These are phyloP conservation scores for Aphanomyces astaci DNA, from an alignment of 352 stramenopile species.

Conservation along the genomic window DNA sequence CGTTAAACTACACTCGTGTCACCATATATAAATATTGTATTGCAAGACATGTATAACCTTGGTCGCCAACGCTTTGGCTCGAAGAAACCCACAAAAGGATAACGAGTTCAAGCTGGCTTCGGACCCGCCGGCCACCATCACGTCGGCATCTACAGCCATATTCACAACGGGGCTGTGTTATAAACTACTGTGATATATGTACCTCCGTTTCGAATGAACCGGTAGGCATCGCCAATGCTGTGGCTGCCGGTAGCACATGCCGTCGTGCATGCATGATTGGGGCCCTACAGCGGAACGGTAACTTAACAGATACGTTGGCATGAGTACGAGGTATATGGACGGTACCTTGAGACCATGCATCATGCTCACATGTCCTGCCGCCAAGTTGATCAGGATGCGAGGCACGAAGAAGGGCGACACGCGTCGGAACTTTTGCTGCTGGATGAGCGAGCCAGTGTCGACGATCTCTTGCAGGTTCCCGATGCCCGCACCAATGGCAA, in stretches of 20 bases:
- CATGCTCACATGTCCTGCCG: constrained; percentile 88
- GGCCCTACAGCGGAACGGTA: constrained; percentile 48
- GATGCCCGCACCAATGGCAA: constrained; percentile 78
- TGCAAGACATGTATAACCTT: constrained; percentile 39
- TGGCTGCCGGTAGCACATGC: constrained; percentile 96
- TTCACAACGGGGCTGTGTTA: too few species aligned
- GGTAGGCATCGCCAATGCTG: constrained; percentile 94
- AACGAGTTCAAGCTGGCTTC: constrained; percentile 93
- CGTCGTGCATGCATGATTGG: constrained; percentile 95
- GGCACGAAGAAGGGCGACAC: constrained; percentile 92
- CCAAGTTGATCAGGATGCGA: constrained; percentile 89
- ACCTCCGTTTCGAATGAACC: constrained; percentile 63
- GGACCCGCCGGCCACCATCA: constrained; percentile 95
- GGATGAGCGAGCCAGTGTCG: constrained; percentile 54
- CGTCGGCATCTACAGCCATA: constrained; percentile 86
- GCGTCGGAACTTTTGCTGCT: constrained; percentile 78
- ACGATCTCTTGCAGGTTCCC: constrained; percentile 83
- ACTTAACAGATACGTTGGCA: background rate
- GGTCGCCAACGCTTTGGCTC: constrained; percentile 91
- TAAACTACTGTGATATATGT: too few species aligned
- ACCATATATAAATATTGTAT: too few species aligned
- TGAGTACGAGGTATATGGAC: background rate
- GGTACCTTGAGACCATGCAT: constrained; percentile 79
- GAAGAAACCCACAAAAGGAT: constrained; percentile 90
- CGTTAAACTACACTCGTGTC: constrained; percentile 79